Conservation (phyloP, 495 filamentous ascomycete genomes). For the Penicillium tannophilum region DNA sequence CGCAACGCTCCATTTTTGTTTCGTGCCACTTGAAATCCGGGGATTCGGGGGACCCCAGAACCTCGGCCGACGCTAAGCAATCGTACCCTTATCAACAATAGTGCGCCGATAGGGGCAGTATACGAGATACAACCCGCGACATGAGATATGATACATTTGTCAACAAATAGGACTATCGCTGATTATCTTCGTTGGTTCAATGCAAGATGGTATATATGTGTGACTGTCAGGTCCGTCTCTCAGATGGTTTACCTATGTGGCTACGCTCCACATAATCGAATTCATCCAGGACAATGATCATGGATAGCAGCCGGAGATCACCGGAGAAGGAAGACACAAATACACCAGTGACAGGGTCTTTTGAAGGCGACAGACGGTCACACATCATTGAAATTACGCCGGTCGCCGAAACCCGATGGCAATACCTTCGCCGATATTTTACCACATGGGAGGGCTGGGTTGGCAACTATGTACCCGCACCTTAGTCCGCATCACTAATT, state of each 20-base stretch:
- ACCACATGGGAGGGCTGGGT: constrained; percentile 68
- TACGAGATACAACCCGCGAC: constrained; percentile 8
- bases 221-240: not conserved
- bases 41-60: constrained; percentile 5
- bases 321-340: constrained; percentile 15
- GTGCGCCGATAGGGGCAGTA: not conserved
- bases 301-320: constrained; percentile 12
- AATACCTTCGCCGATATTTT: constrained; percentile 40
- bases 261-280: not conserved
- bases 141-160: constrained; percentile 8
- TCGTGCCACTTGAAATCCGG: not conserved
- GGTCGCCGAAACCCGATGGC: constrained; percentile 26
- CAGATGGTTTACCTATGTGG: not conserved
- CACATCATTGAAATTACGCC: constrained; percentile 18
- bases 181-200: not conserved
- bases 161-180: constrained; percentile 15
- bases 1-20: not conserved
- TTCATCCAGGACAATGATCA: not conserved
- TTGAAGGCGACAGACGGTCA: constrained; percentile 13
- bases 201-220: constrained; percentile 15
- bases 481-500: not conserved
- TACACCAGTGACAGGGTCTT: constrained; percentile 9
- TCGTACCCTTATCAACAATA: constrained; percentile 18
- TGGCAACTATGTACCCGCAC: constrained; percentile 59
- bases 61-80: constrained; percentile 27